Percentiles rank a stretch among this genome's conserved stretches.
These are phyloP conservation scores for Talaromyces amestolkiae DNA, from an alignment of 2,329 filamentous ascomycete genomes.

Conservation along the genomic window DNA sequence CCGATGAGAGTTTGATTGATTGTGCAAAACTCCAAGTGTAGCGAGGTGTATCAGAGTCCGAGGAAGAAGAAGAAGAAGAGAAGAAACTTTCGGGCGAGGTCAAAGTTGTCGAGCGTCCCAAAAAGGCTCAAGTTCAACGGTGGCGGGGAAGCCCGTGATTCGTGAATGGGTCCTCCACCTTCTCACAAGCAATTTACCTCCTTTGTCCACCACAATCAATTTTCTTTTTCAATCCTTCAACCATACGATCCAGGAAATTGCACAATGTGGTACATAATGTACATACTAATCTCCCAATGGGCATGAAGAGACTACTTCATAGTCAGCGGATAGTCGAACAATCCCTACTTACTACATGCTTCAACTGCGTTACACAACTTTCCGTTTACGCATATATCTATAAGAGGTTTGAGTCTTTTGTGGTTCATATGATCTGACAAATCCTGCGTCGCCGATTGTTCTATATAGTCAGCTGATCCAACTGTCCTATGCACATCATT, in stretches of 20 bases:
- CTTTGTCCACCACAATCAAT: not conserved
- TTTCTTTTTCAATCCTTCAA: not conserved
- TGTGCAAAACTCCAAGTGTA: not conserved
- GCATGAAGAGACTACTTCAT: not conserved
- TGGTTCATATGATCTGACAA: not conserved
- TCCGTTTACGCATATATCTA: not conserved
- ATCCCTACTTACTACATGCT: not conserved
- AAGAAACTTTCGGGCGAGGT: not conserved
- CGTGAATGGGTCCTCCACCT: not conserved
- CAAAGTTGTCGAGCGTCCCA: not conserved
- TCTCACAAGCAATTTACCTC: not conserved
- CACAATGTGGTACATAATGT: not conserved
- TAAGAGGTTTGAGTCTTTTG: not conserved
- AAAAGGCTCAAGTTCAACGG: not conserved
- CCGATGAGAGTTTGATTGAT: too few species aligned
- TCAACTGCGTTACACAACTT: not conserved
- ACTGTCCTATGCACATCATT: not conserved
- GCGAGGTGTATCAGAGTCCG: not conserved
- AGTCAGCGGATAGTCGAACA: not conserved
- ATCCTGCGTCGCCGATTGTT: not conserved
- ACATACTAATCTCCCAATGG: not conserved
- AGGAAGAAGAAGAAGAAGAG: not conserved
- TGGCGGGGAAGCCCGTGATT: constrained; percentile 7
- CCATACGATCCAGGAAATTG: not conserved
- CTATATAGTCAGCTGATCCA: not conserved